Base-by-base conservation (phyloP, 805 yeast species). In the Ogataea salicorniae region DNA sequence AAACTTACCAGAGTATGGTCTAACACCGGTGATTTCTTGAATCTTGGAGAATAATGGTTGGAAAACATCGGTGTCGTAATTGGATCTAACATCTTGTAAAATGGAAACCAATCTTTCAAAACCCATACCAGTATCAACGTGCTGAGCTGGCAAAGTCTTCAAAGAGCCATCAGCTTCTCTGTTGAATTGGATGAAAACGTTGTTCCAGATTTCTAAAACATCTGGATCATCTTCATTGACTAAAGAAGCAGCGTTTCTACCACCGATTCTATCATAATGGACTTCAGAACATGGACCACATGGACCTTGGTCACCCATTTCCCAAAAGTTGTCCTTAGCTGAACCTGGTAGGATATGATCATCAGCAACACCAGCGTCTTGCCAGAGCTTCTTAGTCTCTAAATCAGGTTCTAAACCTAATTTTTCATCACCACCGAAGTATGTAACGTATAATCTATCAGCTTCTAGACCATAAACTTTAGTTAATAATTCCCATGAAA, bases 221-320 rank as follows among this genome's bases (percentile, higher is more conserved):
- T 92, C 88, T 51, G 99, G 99, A 68, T 94, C 99, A 71, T 94
- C 99, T 82, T 80, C 81, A 67, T 94, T 94, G 60, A 94, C 99
- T 55, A 95, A 76, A 53, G 70, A 61, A 17, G 97, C 75, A 46
- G 98, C 99, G 63, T 94, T 92, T 75, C 99, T 84, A 49, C 98
- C 97, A 56, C 99, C 99, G 55, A 94, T 90, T 72, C 99, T 83
- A 70, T 94, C 99, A 68, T 89, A 94, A 70, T 94, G 99, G 58
- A 94, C 79, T 71, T 94, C 99, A 22, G 96, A 86, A 73, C 99
- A 95, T 45, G 99, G 99, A 53, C 99, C 99, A 75, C 99, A 94
- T 42, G 99, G 99, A 57, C 99, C 99, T 74, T 92, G 98, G 64
- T 95, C 99, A 61, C 99, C 99, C 99, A 94, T 94, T 75, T 94